Evolutionary conservation across 2,329 filamentous ascomycete genomes (phyloP).

Genomic region (Colletotrichum sp.): DNA sequence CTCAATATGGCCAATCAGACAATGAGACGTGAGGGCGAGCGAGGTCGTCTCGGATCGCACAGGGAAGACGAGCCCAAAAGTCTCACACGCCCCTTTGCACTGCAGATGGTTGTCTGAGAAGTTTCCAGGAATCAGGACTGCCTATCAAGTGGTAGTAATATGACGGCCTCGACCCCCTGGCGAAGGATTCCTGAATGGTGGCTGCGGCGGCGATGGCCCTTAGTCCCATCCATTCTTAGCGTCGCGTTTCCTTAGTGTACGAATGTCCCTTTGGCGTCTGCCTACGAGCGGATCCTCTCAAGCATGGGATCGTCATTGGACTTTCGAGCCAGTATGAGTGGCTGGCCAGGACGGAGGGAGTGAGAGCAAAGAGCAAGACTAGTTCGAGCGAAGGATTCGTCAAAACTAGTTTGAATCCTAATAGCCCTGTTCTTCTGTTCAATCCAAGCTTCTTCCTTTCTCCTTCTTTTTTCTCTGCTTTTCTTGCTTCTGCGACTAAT

Average conservation of each 20-base stretch:
- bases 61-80: neutral
- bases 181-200: constrained; percentile 12
- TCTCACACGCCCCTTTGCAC: neutral
- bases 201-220: neutral
- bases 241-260: neutral
- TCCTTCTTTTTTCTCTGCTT: neutral
- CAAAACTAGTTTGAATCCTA: neutral
- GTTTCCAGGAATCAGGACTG: neutral
- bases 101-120: neutral
- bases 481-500: neutral
- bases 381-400: neutral
- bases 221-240: neutral
- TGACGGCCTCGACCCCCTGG: neutral
- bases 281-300: neutral
- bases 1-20: neutral
- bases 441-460: neutral
- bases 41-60: neutral
- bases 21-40: neutral
- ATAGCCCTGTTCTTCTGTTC: neutral
- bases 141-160: neutral
- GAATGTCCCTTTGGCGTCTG: neutral
- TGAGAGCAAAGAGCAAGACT: neutral
- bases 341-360: neutral
- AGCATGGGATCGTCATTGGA: neutral
- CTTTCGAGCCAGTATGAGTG: neutral